Evolutionary conservation across 306 rosid species (phyloP), one percentile per base, ranked within the genome.

Genomic region (Castanopsis chinensis): DNA sequence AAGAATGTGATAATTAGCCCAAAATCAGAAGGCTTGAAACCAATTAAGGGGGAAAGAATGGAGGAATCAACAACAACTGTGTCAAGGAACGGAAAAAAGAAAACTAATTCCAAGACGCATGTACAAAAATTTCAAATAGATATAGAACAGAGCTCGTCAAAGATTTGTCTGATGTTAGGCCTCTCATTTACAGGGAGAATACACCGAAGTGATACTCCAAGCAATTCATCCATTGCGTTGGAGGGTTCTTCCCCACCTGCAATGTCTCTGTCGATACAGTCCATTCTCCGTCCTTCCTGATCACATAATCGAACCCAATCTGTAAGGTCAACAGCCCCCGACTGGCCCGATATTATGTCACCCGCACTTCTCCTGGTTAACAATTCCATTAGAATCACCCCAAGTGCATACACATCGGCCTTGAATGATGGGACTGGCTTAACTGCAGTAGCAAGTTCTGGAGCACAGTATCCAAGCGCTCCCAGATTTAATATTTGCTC

Each of bases 111-210:
- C 94, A 72, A 87, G 94, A 93, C 90, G 65, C 91, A 89, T 88
- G 84, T 90, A 93, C 94, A 91, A 90, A 89, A 85, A 72, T 52
- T 76, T 92, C 95, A 95, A 86, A 79, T 83, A 23, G 91, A 86
- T 83, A 92, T 76, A 41, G 97, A 88, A 89, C 89, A 90, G 72
- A 95, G 91, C 83, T 90, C 91, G 72, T 92, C 99, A 33, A 89
- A 86, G 80, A 95, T 93, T 86, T 90, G 99, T 91, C 99, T 92
- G 93, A 95, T 90, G 93, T 92, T 91, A 86, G 99, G 99, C 95
- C 99, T 95, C 85, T 95, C 99, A 91, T 92, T 85, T 91, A 92
- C 99, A 80, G 98, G 94, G 80, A 86, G 98, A 86, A 95, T 95
- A 89, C 99, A 95, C 92, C 89, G 83, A 75, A 92, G 91, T 45